These are phyloP conservation scores for Bonia amplexicaulis DNA, from an alignment of 176 grass and related monocot species.

Conservation along the genomic window DNA sequence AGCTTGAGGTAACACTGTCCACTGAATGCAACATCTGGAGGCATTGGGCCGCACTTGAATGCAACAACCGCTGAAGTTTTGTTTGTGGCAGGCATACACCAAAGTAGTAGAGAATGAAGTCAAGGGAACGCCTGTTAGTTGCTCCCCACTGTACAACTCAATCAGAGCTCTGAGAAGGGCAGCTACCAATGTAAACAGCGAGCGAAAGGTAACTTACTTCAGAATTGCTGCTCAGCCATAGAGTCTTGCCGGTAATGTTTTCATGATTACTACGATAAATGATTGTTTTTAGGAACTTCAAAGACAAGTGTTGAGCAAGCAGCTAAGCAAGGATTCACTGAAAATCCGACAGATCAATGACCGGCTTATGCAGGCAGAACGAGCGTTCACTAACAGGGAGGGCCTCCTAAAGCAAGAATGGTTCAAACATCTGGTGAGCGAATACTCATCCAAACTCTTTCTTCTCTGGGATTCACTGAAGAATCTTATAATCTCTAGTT, in stretches of 20 bases:
- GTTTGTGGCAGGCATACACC: constrained; percentile 27
- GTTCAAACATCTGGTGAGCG: constrained; percentile 83
- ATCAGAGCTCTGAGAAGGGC: constrained; percentile 48
- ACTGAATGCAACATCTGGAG: background rate
- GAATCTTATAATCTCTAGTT: background rate
- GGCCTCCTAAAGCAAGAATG: constrained; percentile 56
- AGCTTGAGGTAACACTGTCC: constrained; percentile 54
- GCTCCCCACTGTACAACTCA: constrained; percentile 64
- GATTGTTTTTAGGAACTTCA: constrained; percentile 42
- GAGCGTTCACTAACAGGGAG: constrained; percentile 73
- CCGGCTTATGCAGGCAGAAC: constrained; percentile 72
- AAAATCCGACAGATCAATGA: constrained; percentile 74
- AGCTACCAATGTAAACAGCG: constrained; percentile 45
- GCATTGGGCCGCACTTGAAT: background rate
- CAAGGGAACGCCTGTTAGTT: constrained; percentile 42
- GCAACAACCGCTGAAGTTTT: background rate
- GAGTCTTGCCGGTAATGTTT: background rate
- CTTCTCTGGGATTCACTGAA: background rate
- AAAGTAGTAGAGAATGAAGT: constrained; percentile 42
- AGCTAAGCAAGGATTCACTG: constrained; percentile 48
- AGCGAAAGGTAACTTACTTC: constrained; percentile 49
- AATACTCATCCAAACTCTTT: background rate
- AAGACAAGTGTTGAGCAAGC: constrained; percentile 18
- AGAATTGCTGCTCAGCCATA: background rate
- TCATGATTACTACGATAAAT: background rate